Conservation (phyloP, 2,329 filamentous ascomycete genomes). For the Fusarium falciforme region DNA sequence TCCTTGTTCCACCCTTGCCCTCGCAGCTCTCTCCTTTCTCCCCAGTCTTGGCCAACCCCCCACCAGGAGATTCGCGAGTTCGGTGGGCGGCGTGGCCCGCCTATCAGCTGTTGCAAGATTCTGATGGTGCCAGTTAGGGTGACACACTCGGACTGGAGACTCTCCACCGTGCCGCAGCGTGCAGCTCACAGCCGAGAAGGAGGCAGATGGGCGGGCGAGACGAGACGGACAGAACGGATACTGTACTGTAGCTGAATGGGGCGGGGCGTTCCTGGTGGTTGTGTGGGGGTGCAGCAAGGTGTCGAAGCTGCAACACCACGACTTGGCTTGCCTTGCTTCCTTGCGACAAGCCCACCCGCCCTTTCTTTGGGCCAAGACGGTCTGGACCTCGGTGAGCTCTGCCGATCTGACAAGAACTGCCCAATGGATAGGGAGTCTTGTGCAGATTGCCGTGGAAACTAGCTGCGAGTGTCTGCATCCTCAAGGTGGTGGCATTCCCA, state of each 20-base stretch:
- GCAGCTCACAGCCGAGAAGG: constrained; percentile 15
- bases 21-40: neutral
- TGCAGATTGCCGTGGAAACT: constrained; percentile 1
- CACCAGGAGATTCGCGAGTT: constrained; percentile 40
- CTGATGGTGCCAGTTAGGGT: constrained; percentile 16
- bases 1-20: neutral
- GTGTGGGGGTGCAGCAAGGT: constrained; percentile 18
- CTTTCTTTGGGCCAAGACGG: constrained; percentile 24
- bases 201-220: neutral
- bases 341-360: constrained; percentile 23
- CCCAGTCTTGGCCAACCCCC: constrained; percentile 22
- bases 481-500: constrained; percentile 6
- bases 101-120: constrained; percentile 31
- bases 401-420: constrained; percentile 32
- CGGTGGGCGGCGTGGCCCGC: constrained; percentile 26
- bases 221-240: neutral
- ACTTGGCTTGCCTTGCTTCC: constrained; percentile 3
- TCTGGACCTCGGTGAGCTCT: constrained; percentile 40
- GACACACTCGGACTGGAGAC: constrained; percentile 17
- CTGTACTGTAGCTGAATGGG: constrained; percentile 20
- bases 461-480: constrained; percentile 6
- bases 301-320: constrained; percentile 3
- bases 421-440: constrained; percentile 26
- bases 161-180: constrained; percentile 20
- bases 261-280: constrained; percentile 25